Evolutionary conservation across 257 asterid species (phyloP).

Genomic region (Nicotiana tabacum): DNA sequence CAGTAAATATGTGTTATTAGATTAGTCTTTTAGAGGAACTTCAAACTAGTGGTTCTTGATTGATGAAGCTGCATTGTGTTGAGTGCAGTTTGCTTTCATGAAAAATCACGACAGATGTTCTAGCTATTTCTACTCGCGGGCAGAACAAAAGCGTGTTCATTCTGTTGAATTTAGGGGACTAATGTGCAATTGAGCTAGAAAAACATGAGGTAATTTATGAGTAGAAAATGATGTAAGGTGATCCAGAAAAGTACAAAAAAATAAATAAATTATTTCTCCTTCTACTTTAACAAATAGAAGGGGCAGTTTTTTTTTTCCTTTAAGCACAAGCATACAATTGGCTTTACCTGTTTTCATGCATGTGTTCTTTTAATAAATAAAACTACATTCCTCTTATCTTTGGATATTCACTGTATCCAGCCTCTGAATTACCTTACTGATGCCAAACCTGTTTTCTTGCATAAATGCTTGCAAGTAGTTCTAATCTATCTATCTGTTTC

Average conservation of each 20-base stretch:
- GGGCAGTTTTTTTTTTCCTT: background rate
- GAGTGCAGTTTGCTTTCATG: background rate
- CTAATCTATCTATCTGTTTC: conserved; percentile 8
- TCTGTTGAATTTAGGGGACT: background rate
- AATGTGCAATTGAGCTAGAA: background rate
- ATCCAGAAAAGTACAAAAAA: background rate
- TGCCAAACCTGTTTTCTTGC: background rate
- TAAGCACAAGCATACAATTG: background rate
- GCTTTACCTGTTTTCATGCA: background rate
- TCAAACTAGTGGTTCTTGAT: background rate
- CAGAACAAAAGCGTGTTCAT: no score
- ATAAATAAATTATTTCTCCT: background rate
- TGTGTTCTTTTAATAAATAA: background rate
- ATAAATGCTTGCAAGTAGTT: conserved; percentile 1
- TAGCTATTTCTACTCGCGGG: background rate
- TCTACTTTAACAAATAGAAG: background rate
- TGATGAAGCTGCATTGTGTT: background rate
- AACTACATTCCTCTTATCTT: background rate
- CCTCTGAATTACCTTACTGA: background rate
- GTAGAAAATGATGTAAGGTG: background rate
- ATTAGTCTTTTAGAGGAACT: background rate
- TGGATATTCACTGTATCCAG: background rate
- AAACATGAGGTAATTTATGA: background rate
- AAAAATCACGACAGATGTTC: background rate
- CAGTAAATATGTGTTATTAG: background rate